Percentiles rank a stretch among this genome's conserved stretches.
phyloP scores from a whole-genome alignment of 2,329 filamentous ascomycete genomes.

The Colletotrichum cordylinicola region DNA sequence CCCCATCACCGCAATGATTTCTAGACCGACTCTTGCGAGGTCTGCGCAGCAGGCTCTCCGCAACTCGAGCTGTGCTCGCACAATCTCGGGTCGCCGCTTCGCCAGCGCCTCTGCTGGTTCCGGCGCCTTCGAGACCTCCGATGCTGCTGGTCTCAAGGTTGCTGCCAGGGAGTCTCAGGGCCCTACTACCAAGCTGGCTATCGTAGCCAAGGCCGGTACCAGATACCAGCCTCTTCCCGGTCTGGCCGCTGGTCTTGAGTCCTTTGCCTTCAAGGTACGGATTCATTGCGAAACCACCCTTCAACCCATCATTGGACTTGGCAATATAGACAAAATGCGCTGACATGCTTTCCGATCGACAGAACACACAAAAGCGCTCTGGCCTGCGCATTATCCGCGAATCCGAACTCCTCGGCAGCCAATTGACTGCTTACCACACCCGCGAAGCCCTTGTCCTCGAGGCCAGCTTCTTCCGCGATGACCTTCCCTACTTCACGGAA shows the following conservation, averaged over 20 bases:
- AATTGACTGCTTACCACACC: conserved; percentile 87
- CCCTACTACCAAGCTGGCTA: conserved; percentile 86
- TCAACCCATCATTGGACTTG: neutral
- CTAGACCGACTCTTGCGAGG: conserved; percentile 65
- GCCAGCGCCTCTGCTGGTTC: conserved; percentile 67
- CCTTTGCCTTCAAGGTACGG: conserved; percentile 95
- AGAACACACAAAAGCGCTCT: conserved; percentile 89
- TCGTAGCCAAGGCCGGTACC: conserved; percentile 94
- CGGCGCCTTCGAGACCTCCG: conserved; percentile 86
- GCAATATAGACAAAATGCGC: neutral
- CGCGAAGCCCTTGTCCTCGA: conserved; percentile 92
- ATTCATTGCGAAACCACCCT: neutral
- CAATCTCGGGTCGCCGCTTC: conserved; percentile 56
- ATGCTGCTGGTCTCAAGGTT: conserved; percentile 88
- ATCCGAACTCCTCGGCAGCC: conserved; percentile 91
- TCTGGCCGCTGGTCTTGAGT: conserved; percentile 86
- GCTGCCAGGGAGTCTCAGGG: conserved; percentile 89
- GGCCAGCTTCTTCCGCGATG: conserved; percentile 93
- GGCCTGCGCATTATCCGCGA: conserved; percentile 93
- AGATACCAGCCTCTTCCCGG: conserved; percentile 91
- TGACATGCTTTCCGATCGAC: conserved; percentile 25
- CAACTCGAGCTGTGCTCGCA: conserved; percentile 62
- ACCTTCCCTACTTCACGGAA: conserved; percentile 97
- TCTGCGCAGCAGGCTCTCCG: conserved; percentile 64
- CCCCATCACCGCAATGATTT: conserved; percentile 66